These are phyloP conservation scores for Apodospora peruviana DNA, from an alignment of 495 filamentous ascomycete genomes.

Conservation along the genomic window DNA sequence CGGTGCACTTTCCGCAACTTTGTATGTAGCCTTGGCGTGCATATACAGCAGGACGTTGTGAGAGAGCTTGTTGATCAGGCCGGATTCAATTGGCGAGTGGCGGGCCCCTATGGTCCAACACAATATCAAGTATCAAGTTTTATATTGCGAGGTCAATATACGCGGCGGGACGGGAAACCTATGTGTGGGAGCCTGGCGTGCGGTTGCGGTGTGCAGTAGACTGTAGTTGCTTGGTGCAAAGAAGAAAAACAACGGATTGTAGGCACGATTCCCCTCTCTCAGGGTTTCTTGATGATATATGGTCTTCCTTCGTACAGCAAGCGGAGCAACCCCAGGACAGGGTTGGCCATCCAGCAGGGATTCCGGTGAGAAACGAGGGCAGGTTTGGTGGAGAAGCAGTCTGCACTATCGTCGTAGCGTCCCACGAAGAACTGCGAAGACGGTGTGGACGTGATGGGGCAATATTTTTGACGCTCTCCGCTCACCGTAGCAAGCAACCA, in stretches of 20 bases:
- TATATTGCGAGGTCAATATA: slow-evolving; percentile 36
- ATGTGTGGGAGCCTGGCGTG: slow-evolving; percentile 12
- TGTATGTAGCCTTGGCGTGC: slow-evolving; percentile 31
- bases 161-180: slow-evolving; percentile 31
- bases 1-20: slow-evolving; percentile 19
- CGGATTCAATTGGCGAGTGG: slow-evolving; percentile 27
- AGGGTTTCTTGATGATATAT: slow-evolving; percentile 31
- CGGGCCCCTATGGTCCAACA: slow-evolving; percentile 21
- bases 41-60: slow-evolving; percentile 25
- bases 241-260: slow-evolving; percentile 18
- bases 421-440: slow-evolving; percentile 1
- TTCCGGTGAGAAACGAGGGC: slow-evolving; percentile 3
- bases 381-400: slow-evolving; percentile 25
- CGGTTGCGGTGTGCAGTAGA: slow-evolving; percentile 12
- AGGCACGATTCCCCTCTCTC: slow-evolving; percentile 18
- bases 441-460: neutral
- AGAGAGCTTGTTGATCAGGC: slow-evolving; percentile 23
- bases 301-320: slow-evolving; percentile 19
- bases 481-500: neutral
- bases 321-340: slow-evolving; percentile 13
- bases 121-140: slow-evolving; percentile 32
- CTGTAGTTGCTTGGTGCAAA: slow-evolving; percentile 9
- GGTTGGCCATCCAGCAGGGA: slow-evolving; percentile 26
- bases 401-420: slow-evolving; percentile 16
- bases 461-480: neutral